Evolutionary conservation across 495 filamentous ascomycete species (phyloP), one percentile per base, ranked within the genome.

Genomic region (Margaritispora aquatica): DNA sequence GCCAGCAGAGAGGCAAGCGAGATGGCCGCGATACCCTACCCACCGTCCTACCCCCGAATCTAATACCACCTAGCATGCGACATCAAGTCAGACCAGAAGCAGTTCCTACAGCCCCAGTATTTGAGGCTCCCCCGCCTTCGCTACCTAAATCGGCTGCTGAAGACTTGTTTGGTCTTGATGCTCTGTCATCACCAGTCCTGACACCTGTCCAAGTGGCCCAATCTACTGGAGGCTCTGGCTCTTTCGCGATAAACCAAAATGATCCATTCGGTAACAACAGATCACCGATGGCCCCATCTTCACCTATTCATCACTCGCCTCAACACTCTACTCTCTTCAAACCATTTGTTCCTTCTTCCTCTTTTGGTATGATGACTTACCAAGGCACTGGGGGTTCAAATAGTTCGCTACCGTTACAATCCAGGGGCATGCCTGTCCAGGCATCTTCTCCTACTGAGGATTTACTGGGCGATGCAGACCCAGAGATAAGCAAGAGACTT

Each of bases 401-500:
- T 55, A 69, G 66, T 29, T 82, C 81, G 1, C 73, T 70, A 46
- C 72, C 65, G 64, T 70, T 70, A 19, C 65, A 74, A 0, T 66
- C 69, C n/a, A 61, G 61, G 59, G 27, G 46, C 19, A 22, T 67
- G 9, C 69, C 73, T 13, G 75, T 73, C 55, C 76, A 78, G 46
- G 74, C 73, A 19, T 29, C 75, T 1, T 76, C 86, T 17, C 80
- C 80, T 19, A 79, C 88, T 60, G 92, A 97, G 64, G 95, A 97
- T 73, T 79, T 98, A n/a, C 82, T 97, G 10, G 94, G 95, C 21
- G 94, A 96, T 61, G 88, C 87, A 57, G 94, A 97, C 59, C 89
- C 90, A 2, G 92, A 96, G 69, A 82, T 92, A 51, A 91, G 84
- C 68, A 95, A 88, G 69, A 93, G 87, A 67, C 73, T 97, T 49